Evolutionary conservation across 257 asterid species (phyloP).

Genomic region (Petunia secreta): DNA sequence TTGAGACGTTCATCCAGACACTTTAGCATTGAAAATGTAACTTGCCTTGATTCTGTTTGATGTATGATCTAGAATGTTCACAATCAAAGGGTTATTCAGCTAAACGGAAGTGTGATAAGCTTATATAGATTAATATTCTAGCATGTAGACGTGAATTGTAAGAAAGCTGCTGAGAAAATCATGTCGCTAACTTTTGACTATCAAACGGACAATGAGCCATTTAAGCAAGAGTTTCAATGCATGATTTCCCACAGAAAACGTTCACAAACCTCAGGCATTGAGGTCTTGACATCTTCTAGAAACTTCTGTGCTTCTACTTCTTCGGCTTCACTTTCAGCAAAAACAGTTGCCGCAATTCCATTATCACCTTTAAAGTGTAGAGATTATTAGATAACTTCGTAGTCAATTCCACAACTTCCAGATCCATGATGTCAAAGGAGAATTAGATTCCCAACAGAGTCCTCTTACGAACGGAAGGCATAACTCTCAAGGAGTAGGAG

Average conservation of each 20-base stretch:
- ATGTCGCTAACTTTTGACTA: not conserved
- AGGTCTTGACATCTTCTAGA: slow-evolving; percentile 3
- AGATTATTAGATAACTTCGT: slow-evolving; percentile 2
- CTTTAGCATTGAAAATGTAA: slow-evolving; percentile 25
- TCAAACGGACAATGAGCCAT: slow-evolving; percentile 4
- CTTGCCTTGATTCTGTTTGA: slow-evolving; percentile 17
- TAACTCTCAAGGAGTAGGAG: not conserved
- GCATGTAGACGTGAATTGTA: not conserved
- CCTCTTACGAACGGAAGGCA: slow-evolving; percentile 15
- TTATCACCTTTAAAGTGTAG: slow-evolving; percentile 22
- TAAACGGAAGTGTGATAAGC: not conserved
- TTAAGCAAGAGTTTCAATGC: not conserved
- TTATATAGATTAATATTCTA: not conserved
- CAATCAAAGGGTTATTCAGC: not conserved
- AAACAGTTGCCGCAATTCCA: slow-evolving; percentile 11
- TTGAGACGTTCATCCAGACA: slow-evolving; percentile 19
- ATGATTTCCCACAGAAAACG: not conserved
- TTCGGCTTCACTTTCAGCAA: slow-evolving; percentile 23
- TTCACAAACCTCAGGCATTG: slow-evolving; percentile 27
- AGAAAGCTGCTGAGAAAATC: not conserved
- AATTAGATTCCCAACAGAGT: not conserved
- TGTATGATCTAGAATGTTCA: slow-evolving; percentile 16
- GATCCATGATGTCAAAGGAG: not conserved
- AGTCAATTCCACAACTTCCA: slow-evolving; percentile 8
- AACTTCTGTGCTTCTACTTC: slow-evolving; percentile 10